These are phyloP conservation scores for Ustilago tritici DNA, from an alignment of 1,284 basidiomycete genomes.

Conservation along the genomic window DNA sequence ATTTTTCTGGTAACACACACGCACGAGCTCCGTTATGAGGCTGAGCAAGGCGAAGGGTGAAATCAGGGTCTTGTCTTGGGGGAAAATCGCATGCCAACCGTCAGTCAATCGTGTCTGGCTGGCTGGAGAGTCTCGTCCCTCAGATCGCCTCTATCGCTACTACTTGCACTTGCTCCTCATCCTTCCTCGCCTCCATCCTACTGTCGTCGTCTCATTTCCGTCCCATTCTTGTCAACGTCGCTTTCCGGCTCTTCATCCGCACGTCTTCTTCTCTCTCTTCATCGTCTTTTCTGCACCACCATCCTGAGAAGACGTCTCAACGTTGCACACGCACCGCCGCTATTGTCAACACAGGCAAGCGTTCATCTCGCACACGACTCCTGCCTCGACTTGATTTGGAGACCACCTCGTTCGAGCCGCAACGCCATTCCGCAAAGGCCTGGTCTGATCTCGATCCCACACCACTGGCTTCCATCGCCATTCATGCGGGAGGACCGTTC, in stretches of 20 bases:
- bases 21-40: too few relatives aligned
- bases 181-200: not conserved
- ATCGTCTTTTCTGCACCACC: constrained; percentile 1
- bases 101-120: not conserved
- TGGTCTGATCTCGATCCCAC: not conserved
- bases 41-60: not conserved
- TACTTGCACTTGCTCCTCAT: not conserved
- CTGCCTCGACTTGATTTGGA: not conserved
- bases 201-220: not conserved
- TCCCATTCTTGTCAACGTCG: not conserved
- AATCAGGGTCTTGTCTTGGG: constrained; percentile 13
- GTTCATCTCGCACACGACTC: not conserved
- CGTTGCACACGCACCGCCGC: not conserved
- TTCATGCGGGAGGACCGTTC: not conserved
- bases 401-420: not conserved
- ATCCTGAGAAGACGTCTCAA: constrained; percentile 1
- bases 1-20: not conserved
- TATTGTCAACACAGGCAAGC: too few relatives aligned
- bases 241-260: not conserved
- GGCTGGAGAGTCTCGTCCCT: not conserved
- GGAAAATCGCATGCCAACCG: constrained; percentile 7
- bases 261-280: not conserved
- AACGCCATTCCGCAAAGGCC: not conserved
- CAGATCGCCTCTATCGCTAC: constrained; percentile 4
- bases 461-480: not conserved